Percentiles rank a stretch among this genome's conserved stretches.
These are phyloP conservation scores for Balamuthia mandrillaris DNA, from an alignment of 208 protist genomes.

Conservation along the genomic window DNA sequence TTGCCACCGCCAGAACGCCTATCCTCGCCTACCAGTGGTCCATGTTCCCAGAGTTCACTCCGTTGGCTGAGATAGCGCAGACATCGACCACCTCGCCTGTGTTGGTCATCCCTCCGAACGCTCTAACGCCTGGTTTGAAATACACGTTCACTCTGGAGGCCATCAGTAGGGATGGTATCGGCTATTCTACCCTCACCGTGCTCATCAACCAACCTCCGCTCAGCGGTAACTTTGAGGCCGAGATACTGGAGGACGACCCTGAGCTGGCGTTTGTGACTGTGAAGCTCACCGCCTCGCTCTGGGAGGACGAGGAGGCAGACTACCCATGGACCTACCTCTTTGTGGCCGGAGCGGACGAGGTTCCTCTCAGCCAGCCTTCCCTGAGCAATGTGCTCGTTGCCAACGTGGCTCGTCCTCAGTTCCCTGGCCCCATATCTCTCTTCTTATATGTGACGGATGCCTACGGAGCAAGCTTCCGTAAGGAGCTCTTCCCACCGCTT, in stretches of 20 bases:
- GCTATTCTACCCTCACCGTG: not conserved
- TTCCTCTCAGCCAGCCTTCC: not conserved
- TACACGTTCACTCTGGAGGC: constrained; percentile 38
- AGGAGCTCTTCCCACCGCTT: not conserved
- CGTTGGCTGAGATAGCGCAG: not conserved
- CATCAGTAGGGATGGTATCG: constrained; percentile 3
- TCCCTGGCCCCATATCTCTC: no score
- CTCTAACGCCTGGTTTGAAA: not conserved
- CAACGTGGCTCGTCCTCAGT: no score
- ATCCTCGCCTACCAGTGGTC: constrained; percentile 26
- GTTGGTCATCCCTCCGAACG: not conserved
- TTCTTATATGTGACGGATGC: not conserved
- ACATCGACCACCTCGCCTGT: not conserved
- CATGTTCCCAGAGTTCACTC: not conserved
- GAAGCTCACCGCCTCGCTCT: not conserved
- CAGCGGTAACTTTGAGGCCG: not conserved
- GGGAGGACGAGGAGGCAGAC: not conserved
- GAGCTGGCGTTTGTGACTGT: not conserved
- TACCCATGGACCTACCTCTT: not conserved
- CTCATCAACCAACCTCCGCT: constrained; percentile 36
- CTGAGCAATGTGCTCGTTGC: no score
- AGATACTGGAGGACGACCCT: not conserved
- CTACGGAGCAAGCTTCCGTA: not conserved
- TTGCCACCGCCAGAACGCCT: not conserved
- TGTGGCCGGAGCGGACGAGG: not conserved